Base-by-base conservation (phyloP, 2,329 filamentous ascomycete species). In the Paracamarosporium sp. region DNA sequence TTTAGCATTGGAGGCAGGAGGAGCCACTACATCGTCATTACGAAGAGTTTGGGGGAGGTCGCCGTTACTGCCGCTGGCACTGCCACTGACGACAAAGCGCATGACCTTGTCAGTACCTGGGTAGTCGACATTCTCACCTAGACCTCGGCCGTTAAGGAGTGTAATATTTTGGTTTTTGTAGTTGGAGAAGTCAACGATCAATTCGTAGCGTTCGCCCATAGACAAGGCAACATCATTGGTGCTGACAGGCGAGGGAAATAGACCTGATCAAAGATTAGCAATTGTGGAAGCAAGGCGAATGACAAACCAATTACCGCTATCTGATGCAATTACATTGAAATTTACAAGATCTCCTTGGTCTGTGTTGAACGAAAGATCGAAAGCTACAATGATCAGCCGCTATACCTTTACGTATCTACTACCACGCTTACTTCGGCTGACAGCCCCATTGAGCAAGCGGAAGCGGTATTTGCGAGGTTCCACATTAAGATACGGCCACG, bases 381-480 rank as follows among this genome's bases (percentile, higher is more conserved):
- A 48, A 0, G 45, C 36, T 40, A 15, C 1, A 22, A 40, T 8
- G 5, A 24, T 40, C 36, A 40, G 36, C 9, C 20, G 12, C 2
- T 5, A 15, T 40, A 20, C 9, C 15, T n/a, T n/a, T 24, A 1
- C n/a, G 12, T 40, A 7, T n/a, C n/a, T n/a, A n/a, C n/a, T 8
- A 20, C n/a, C 12, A 40, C 8, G 12, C 36, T 40, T 7, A 40
- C 36, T 48, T 48, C 71, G 69, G 55, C 66, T 70, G 51, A 74
- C 65, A 8, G 69, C 63, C 17, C 67, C 78, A 68, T 87, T 80
- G 27, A 86, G 78, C 61, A 86, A 73, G 11, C 85, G 75, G 63
- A 88, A 81, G 31, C 85, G 82, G 66, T 88, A 87, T 67, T 86
- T 87, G 65, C 85, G 80, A 7, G 83, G 84, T 69, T 88, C 82